Evolutionary conservation across 2,329 filamentous ascomycete genomes (phyloP).

Genomic region (Cercospora zeina): DNA sequence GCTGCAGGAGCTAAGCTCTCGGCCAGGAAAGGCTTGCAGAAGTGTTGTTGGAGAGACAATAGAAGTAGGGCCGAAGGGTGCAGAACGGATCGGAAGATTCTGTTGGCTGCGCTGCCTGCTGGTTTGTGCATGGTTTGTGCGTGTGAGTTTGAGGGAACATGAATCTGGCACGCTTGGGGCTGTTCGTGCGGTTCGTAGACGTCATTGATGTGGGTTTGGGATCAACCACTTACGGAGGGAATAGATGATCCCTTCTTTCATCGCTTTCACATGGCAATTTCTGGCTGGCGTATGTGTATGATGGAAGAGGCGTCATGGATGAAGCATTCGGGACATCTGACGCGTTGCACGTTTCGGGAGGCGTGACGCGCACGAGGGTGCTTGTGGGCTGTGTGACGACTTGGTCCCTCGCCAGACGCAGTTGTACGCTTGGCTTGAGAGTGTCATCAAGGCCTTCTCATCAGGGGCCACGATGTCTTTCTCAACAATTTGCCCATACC

Average conservation of each 20-base stretch:
- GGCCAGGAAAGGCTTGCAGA: neutral
- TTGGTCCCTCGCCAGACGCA: neutral
- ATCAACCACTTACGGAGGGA: neutral
- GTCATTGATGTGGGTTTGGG: slow-evolving; percentile 15
- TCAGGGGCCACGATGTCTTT: too few relatives aligned
- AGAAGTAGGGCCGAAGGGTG: neutral
- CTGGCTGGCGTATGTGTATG: neutral
- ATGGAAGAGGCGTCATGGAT: neutral
- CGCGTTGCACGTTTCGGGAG: neutral
- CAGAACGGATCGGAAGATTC: neutral
- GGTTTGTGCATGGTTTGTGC: neutral
- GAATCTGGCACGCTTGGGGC: neutral
- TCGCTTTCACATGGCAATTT: neutral
- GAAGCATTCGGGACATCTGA: neutral
- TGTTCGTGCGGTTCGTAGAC: slow-evolving; percentile 12
- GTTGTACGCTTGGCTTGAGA: neutral
- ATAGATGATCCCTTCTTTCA: neutral
- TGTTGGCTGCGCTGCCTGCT: neutral
- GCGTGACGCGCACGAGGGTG: neutral
- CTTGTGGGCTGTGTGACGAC: neutral
- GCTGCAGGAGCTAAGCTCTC: neutral
- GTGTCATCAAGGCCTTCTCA: neutral
- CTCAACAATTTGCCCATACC: too few relatives aligned
- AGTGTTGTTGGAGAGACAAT: neutral
- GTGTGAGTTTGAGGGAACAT: neutral